Conservation (phyloP, 441 rosid genomes). For the Arabidopsis hybrid region DNA sequence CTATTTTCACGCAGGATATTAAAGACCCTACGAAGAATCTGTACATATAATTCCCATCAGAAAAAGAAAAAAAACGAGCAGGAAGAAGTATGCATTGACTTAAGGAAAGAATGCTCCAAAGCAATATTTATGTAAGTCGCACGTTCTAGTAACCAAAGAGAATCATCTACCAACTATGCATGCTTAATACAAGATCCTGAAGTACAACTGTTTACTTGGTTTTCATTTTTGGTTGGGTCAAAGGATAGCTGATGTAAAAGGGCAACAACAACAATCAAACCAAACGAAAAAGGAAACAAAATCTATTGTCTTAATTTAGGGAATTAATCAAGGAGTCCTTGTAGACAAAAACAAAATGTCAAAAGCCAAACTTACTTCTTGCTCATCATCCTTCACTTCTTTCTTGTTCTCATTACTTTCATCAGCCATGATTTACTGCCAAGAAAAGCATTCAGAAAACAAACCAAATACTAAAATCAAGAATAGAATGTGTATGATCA, state of each 20-base stretch:
- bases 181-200: too few relatives aligned
- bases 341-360: background rate
- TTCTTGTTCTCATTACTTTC: background rate
- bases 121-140: background rate
- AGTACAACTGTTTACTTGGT: too few relatives aligned
- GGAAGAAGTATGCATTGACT: background rate
- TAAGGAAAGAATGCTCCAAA: too few relatives aligned
- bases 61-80: background rate
- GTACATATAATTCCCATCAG: constrained; percentile 28
- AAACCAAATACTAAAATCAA: background rate
- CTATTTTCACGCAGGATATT: constrained; percentile 78
- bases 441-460: background rate
- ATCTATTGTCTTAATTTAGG: too few relatives aligned
- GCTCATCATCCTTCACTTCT: background rate
- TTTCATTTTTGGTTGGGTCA: background rate
- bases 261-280: background rate
- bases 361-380: constrained; percentile 19
- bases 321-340: too few relatives aligned
- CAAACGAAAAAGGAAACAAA: background rate
- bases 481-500: background rate
- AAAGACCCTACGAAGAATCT: constrained; percentile 83
- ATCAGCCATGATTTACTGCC: constrained; percentile 30
- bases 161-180: background rate
- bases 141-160: background rate
- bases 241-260: background rate